These are phyloP conservation scores for Pestalotiopsis fici DNA, from an alignment of 2,329 filamentous ascomycete species.

Conservation along the genomic window DNA sequence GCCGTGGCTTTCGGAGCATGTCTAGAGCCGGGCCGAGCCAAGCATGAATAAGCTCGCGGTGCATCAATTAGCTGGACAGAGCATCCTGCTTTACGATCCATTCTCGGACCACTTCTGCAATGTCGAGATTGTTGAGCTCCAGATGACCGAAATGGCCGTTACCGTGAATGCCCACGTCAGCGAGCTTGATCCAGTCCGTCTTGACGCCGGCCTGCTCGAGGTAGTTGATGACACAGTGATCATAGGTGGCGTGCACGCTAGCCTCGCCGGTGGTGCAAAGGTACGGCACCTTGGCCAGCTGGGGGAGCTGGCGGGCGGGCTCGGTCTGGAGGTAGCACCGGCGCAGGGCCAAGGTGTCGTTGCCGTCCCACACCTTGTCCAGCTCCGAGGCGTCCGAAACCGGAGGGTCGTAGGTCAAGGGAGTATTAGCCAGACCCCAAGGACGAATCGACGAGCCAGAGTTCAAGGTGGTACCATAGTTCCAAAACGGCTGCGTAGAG, in stretches of 20 bases:
- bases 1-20: not conserved
- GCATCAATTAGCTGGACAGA: not conserved
- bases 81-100: constrained; percentile 13
- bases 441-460: constrained; percentile 17
- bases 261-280: constrained; percentile 50
- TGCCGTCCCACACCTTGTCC: constrained; percentile 23
- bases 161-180: constrained; percentile 44
- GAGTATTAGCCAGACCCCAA: constrained; percentile 28
- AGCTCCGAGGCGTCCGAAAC: constrained; percentile 23
- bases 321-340: constrained; percentile 28
- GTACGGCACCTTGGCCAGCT: constrained; percentile 45
- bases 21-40: not conserved
- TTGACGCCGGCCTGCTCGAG: constrained; percentile 47
- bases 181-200: constrained; percentile 44
- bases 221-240: constrained; percentile 53
- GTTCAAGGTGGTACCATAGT: constrained; percentile 18
- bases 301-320: constrained; percentile 38
- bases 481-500: constrained; percentile 27
- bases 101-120: constrained; percentile 62
- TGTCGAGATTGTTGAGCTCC: constrained; percentile 54
- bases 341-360: constrained; percentile 18
- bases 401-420: constrained; percentile 29
- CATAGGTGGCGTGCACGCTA: constrained; percentile 51
- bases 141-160: constrained; percentile 53
- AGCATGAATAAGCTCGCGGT: not conserved